phyloP scores from a whole-genome alignment of 2,329 filamentous ascomycete species.

The Knoxdaviesia capensis region DNA sequence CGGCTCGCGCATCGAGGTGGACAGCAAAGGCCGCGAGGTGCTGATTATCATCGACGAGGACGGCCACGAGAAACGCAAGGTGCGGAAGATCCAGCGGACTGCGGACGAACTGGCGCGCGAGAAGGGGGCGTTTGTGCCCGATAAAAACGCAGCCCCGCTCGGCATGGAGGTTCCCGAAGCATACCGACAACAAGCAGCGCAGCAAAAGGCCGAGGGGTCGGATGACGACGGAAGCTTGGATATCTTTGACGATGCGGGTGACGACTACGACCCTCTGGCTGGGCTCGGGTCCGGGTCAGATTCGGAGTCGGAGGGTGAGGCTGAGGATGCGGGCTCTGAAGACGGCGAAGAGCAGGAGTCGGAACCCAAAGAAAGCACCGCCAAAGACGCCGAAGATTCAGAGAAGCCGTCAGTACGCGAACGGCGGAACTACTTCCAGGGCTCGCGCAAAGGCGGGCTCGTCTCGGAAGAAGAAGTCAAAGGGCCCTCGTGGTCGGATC shows the following conservation, averaged over 20 bases:
- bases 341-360: constrained; percentile 8
- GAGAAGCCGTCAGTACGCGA: constrained; percentile 8
- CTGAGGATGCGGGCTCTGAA: constrained; percentile 10
- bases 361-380: constrained; percentile 7
- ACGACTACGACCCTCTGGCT: constrained; percentile 48
- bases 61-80: constrained; percentile 44
- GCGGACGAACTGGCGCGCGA: constrained; percentile 15
- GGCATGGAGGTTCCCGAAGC: constrained; percentile 47
- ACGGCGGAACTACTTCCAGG: constrained; percentile 45
- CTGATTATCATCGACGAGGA: constrained; percentile 46
- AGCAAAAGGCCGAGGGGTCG: constrained; percentile 21
- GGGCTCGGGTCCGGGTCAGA: constrained; percentile 22
- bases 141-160: constrained; percentile 34
- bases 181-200: constrained; percentile 24
- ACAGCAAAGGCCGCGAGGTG: constrained; percentile 40
- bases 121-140: constrained; percentile 27
- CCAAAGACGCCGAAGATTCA: constrained; percentile 7
- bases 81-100: constrained; percentile 28
- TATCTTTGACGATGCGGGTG: constrained; percentile 45
- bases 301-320: constrained; percentile 21
- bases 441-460: constrained; percentile 27
- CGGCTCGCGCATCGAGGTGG: constrained; percentile 37
- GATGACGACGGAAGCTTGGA: constrained; percentile 36
- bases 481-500: constrained; percentile 44
- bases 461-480: constrained; percentile 30